phyloP scores from a whole-genome alignment of 768 basidiomycete species.

The Boletus patriciae region DNA sequence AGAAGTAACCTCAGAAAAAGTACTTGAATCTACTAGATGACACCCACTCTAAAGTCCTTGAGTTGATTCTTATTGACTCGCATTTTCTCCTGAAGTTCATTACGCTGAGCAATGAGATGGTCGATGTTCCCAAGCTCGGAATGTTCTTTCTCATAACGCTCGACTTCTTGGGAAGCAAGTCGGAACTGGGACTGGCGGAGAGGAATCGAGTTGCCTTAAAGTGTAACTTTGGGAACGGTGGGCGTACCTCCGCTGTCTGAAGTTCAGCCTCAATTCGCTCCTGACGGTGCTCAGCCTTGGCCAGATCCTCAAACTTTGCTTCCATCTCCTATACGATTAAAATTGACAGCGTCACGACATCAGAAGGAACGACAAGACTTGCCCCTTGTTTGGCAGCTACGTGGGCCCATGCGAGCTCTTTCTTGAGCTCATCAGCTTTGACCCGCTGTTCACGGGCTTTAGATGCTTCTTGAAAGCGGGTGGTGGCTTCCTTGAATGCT shows the following conservation, averaged over 20 bases:
- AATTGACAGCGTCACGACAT: neutral
- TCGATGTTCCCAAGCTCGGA: constrained; percentile 47
- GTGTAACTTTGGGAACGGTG: neutral
- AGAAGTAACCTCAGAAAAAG: constrained; percentile 4
- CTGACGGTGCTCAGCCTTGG: constrained; percentile 38
- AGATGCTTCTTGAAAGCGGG: constrained; percentile 68
- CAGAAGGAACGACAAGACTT: constrained; percentile 21
- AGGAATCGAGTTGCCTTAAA: neutral
- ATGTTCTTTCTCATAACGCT: constrained; percentile 40
- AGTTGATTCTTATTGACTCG: constrained; percentile 47
- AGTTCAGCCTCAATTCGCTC: constrained; percentile 43
- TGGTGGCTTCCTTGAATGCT: constrained; percentile 54
- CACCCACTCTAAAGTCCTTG: constrained; percentile 44
- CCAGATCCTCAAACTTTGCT: constrained; percentile 42
- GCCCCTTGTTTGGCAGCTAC: constrained; percentile 70
- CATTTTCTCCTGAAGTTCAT: constrained; percentile 41
- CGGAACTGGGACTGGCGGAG: constrained; percentile 33
- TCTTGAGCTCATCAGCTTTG: constrained; percentile 69
- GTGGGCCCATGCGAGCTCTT: constrained; percentile 86
- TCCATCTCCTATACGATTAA: constrained; percentile 41
- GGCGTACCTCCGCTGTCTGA: constrained; percentile 38
- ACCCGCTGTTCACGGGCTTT: constrained; percentile 71
- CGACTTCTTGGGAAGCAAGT: constrained; percentile 38
- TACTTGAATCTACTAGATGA: neutral
- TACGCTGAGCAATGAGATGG: constrained; percentile 42